These are phyloP conservation scores for Kwoniella pini DNA, from an alignment of 768 basidiomycete genomes.

Conservation along the genomic window DNA sequence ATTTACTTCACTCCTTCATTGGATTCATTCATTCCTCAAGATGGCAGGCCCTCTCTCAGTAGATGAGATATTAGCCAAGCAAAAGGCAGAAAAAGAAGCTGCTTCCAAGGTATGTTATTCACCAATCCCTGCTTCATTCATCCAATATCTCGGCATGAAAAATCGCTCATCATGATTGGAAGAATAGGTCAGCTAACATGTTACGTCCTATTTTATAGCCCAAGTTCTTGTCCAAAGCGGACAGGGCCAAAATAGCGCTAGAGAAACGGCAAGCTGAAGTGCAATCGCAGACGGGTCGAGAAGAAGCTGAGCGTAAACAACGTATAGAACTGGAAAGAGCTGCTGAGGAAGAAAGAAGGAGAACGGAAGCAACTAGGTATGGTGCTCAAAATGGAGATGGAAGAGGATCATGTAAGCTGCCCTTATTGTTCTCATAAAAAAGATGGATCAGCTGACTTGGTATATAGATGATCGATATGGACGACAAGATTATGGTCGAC, in stretches of 20 bases:
- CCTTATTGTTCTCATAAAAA: not conserved
- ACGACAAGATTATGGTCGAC: constrained; percentile 19
- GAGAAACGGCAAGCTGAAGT: constrained; percentile 84
- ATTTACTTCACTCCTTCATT: too few relatives aligned
- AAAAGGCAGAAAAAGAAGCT: constrained; percentile 83
- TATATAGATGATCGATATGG: constrained; percentile 15
- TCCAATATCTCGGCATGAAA: not conserved
- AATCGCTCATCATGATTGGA: not conserved
- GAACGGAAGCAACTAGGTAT: constrained; percentile 56
- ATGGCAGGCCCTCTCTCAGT: constrained; percentile 73
- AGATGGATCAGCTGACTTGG: not conserved
- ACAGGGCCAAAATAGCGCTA: constrained; percentile 84
- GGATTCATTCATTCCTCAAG: not conserved
- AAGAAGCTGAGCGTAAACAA: constrained; percentile 64
- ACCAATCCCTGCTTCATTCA: not conserved
- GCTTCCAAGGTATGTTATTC: constrained; percentile 70
- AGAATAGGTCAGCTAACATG: not conserved
- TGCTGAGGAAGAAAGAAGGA: constrained; percentile 65
- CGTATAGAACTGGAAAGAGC: constrained; percentile 73
- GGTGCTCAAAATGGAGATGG: constrained; percentile 47
- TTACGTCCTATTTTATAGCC: constrained; percentile 61
- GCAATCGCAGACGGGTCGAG: constrained; percentile 66
- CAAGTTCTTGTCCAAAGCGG: constrained; percentile 89
- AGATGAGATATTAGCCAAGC: constrained; percentile 79
- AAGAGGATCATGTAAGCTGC: constrained; percentile 16